Evolutionary conservation across 176 grass and related monocot species (phyloP).

Genomic region (Eragrostis curvula): DNA sequence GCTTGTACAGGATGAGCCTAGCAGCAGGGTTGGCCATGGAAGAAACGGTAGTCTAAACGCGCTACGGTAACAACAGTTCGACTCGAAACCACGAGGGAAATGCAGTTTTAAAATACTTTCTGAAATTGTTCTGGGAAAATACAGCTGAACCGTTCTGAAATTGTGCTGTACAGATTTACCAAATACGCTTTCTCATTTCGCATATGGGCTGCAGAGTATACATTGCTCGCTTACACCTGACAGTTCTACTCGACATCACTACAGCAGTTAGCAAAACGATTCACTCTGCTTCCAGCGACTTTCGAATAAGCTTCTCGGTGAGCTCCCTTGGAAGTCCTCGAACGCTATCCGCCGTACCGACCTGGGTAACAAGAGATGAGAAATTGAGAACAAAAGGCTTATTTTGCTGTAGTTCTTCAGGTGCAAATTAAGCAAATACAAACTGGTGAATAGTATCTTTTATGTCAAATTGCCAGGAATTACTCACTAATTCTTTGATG

Average conservation of each 20-base stretch:
- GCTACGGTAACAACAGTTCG: no score
- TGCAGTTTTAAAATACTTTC: no score
- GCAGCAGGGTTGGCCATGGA: no score
- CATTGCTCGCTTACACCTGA: not conserved
- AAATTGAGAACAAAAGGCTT: not conserved
- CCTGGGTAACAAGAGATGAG: conserved; percentile 22
- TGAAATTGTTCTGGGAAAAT: no score
- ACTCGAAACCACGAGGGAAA: no score
- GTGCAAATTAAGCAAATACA: not conserved
- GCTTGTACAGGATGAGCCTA: no score
- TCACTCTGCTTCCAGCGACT: conserved; percentile 34
- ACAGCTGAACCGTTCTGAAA: no score
- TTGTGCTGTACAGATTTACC: no score
- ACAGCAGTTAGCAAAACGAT: not conserved
- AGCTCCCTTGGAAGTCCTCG: conserved; percentile 79
- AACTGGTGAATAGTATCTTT: not conserved
- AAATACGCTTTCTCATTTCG: no score
- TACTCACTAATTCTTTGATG: conserved; percentile 67
- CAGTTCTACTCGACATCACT: not conserved
- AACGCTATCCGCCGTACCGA: conserved; percentile 74
- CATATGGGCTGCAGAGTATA: not conserved
- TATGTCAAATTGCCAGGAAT: not conserved
- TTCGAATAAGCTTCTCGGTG: conserved; percentile 64
- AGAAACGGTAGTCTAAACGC: no score
- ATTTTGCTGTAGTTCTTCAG: not conserved